Evolutionary conservation across 164 flowering plant genomes (phyloP).

Genomic region (Piper longum): DNA sequence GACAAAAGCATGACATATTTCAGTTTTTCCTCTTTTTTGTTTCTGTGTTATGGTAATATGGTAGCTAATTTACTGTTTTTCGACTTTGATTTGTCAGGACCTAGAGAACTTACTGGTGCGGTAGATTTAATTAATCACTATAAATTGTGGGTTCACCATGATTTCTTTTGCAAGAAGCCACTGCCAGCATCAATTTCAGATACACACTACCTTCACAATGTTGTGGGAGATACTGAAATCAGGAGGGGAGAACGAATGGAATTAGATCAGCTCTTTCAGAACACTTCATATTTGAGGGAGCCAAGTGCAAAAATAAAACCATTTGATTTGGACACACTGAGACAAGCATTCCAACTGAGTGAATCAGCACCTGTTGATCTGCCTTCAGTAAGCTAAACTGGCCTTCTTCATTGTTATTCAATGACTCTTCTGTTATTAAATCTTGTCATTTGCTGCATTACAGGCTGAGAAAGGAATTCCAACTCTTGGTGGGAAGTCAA

Average conservation of each 20-base stretch:
- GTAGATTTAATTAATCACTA: constrained; percentile 71
- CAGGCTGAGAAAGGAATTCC: constrained; percentile 70
- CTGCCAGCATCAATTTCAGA: constrained; percentile 67
- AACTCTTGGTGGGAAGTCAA: constrained; percentile 39
- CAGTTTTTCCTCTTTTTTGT: no score
- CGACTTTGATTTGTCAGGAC: constrained; percentile 27
- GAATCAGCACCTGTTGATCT: constrained; percentile 54
- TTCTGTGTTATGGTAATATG: neutral
- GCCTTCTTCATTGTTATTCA: constrained; percentile 6
- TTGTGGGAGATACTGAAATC: constrained; percentile 82
- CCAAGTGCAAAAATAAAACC: constrained; percentile 48
- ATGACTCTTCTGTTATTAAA: neutral
- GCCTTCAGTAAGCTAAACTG: constrained; percentile 32
- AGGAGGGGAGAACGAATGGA: constrained; percentile 91
- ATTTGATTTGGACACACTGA: constrained; percentile 55
- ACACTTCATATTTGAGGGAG: constrained; percentile 28
- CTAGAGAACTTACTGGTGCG: constrained; percentile 75
- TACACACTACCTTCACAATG: constrained; percentile 73
- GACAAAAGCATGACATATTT: no score
- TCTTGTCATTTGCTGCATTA: neutral
- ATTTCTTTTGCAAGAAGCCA: constrained; percentile 72
- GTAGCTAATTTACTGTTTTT: neutral
- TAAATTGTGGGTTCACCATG: constrained; percentile 62
- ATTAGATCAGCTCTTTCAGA: constrained; percentile 62
- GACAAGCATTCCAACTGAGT: constrained; percentile 58